A percentile compares a stretch with the other conserved stretches of the same genome.
Conservation (phyloP, 139 green algal genomes). For the Chlorella vulgaris region DNA sequence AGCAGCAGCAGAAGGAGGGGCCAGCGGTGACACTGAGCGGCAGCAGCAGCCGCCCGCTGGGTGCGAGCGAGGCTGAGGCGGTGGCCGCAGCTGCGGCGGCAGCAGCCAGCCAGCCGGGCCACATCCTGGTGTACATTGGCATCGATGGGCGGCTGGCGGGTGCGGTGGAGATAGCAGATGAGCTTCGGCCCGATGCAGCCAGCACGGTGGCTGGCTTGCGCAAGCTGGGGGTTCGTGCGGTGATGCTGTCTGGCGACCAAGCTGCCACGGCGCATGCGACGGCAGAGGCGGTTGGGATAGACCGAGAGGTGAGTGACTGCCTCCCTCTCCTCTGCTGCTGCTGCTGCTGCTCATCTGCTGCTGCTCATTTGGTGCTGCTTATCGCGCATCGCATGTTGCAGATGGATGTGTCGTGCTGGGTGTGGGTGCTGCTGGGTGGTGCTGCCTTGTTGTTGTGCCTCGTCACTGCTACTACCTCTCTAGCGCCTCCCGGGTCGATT, state of each 20-base stretch:
- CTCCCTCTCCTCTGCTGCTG: background rate
- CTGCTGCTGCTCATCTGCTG: background rate
- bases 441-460: background rate
- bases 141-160: constrained; percentile 63
- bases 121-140: constrained; percentile 74
- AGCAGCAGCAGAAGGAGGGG: background rate
- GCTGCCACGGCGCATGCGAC: constrained; percentile 58
- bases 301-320: background rate
- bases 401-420: background rate
- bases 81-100: background rate
- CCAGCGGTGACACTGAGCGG: background rate
- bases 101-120: constrained; percentile 25
- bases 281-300: constrained; percentile 71
- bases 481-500: too few species aligned
- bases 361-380: too few species aligned
- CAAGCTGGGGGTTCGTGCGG: constrained; percentile 48
- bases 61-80: background rate
- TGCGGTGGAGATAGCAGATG: constrained; percentile 66
- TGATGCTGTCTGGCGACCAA: constrained; percentile 83
- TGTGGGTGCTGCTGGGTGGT: background rate
- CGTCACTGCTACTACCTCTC: background rate
- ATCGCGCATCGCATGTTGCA: too few species aligned
- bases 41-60: background rate
- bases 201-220: constrained; percentile 41
- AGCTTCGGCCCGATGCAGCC: constrained; percentile 64